phyloP scores from a whole-genome alignment of 2,329 filamentous ascomycete genomes.

The Verticillium nonalfalfae region DNA sequence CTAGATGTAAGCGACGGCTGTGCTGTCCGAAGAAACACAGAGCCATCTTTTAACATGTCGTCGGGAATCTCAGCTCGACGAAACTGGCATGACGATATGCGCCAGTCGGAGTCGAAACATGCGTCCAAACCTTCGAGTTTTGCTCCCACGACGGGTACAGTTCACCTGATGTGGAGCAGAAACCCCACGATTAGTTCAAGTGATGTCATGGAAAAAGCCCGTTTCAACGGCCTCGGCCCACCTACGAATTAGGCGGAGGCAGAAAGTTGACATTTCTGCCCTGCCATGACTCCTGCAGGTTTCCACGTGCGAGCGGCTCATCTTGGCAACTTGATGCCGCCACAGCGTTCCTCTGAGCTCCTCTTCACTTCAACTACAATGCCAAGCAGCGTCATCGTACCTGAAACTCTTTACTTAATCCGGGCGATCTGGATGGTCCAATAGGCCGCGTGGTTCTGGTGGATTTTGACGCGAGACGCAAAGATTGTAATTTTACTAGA shows the following conservation, averaged over 20 bases:
- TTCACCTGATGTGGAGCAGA: neutral
- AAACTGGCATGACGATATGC: too few species aligned
- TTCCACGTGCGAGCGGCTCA: neutral
- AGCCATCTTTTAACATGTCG: too few species aligned
- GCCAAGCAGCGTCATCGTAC: neutral
- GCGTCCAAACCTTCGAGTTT: neutral
- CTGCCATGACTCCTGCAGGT: neutral
- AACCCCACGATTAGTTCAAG: neutral
- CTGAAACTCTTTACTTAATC: neutral
- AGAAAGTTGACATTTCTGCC: neutral
- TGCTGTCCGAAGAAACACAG: too few species aligned
- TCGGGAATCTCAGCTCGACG: too few species aligned
- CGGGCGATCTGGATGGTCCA: neutral
- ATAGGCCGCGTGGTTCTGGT: neutral
- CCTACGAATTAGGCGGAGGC: neutral
- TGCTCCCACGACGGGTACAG: neutral
- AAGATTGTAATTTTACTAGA: neutral
- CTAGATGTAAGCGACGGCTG: too few species aligned
- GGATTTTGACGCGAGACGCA: neutral
- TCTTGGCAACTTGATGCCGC: neutral
- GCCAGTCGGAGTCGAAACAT: too few species aligned
- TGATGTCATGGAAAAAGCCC: neutral
- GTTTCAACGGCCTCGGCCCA: neutral
- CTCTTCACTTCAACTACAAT: neutral
- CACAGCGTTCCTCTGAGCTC: neutral